phyloP scores from a whole-genome alignment of 2,329 filamentous ascomycete species.

The Neofusicoccum parvum region DNA sequence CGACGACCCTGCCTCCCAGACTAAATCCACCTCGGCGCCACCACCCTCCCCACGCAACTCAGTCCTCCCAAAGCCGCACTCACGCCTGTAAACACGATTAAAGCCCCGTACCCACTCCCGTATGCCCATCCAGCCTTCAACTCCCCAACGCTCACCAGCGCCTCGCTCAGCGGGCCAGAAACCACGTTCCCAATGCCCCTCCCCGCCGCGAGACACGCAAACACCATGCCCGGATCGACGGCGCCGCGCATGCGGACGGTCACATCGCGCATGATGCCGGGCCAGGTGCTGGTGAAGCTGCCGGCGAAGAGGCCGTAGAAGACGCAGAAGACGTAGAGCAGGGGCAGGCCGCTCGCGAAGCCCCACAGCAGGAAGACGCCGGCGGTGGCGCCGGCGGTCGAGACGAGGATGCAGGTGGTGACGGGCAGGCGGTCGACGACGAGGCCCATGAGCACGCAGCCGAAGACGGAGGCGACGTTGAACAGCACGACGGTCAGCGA shows the following conservation, averaged over 20 bases:
- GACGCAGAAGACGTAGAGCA: slow-evolving; percentile 37
- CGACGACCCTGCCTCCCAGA: neutral
- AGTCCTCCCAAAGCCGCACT: slow-evolving; percentile 38
- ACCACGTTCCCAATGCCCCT: slow-evolving; percentile 55
- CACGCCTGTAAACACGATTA: slow-evolving; percentile 47
- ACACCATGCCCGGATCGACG: slow-evolving; percentile 51
- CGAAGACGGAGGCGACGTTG: slow-evolving; percentile 39
- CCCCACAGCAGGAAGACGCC: slow-evolving; percentile 53
- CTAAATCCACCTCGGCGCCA: slow-evolving; percentile 26
- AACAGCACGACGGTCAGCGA: slow-evolving; percentile 39
- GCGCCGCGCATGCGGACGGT: slow-evolving; percentile 26
- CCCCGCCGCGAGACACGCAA: slow-evolving; percentile 49
- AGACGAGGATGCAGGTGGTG: slow-evolving; percentile 46
- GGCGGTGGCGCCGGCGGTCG: slow-evolving; percentile 43
- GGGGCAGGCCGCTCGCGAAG: slow-evolving; percentile 37
- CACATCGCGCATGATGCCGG: slow-evolving; percentile 32
- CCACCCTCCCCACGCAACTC: slow-evolving; percentile 28
- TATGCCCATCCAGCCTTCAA: slow-evolving; percentile 39
- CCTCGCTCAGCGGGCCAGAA: slow-evolving; percentile 54
- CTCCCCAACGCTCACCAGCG: slow-evolving; percentile 33
- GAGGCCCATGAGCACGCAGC: slow-evolving; percentile 39
- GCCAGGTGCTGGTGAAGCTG: slow-evolving; percentile 30
- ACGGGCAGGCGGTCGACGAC: slow-evolving; percentile 46
- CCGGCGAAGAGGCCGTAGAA: slow-evolving; percentile 41
- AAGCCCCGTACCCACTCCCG: slow-evolving; percentile 44